A percentile compares a stretch with the other conserved stretches of the same genome.
Evolutionary conservation across 768 basidiomycete genomes (phyloP).

Genomic region (Suillus brevipes): DNA sequence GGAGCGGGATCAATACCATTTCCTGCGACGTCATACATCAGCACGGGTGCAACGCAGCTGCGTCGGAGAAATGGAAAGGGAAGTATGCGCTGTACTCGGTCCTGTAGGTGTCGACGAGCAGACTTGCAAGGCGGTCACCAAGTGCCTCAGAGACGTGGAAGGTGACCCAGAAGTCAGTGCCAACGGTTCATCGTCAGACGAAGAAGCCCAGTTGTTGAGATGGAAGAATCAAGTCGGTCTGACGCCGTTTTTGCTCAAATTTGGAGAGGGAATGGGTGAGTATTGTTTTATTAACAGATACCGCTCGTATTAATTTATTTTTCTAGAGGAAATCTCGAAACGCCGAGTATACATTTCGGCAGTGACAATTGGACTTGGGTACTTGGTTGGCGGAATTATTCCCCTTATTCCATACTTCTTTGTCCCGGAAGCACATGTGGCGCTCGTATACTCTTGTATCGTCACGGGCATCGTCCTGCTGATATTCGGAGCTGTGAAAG

Average conservation of each 20-base stretch:
- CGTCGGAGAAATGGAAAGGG: slow-evolving; percentile 94
- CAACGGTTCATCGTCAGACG: slow-evolving; percentile 37
- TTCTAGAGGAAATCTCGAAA: slow-evolving; percentile 83
- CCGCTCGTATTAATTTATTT: neutral
- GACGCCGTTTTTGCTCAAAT: slow-evolving; percentile 92
- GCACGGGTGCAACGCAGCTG: slow-evolving; percentile 85
- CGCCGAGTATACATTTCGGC: slow-evolving; percentile 86
- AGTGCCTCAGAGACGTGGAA: slow-evolving; percentile 70
- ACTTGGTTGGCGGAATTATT: slow-evolving; percentile 90
- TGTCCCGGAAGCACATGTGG: slow-evolving; percentile 64
- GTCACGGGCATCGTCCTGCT: slow-evolving; percentile 81
- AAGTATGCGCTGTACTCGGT: slow-evolving; percentile 84
- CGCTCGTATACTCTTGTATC: slow-evolving; percentile 68
- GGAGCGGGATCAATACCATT: slow-evolving; percentile 93
- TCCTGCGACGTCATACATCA: slow-evolving; percentile 69
- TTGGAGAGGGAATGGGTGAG: slow-evolving; percentile 89
- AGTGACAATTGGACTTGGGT: slow-evolving; percentile 92
- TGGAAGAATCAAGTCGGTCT: slow-evolving; percentile 84
- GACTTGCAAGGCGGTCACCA: slow-evolving; percentile 78
- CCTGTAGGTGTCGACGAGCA: slow-evolving; percentile 88
- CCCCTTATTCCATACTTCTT: slow-evolving; percentile 94
- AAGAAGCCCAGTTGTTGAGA: slow-evolving; percentile 56
- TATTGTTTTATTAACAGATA: slow-evolving; percentile 12
- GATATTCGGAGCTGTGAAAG: slow-evolving; percentile 84
- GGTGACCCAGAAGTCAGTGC: slow-evolving; percentile 33